Conservation (phyloP, 805 yeast genomes). For the Wickerhamomyces silvicola region DNA sequence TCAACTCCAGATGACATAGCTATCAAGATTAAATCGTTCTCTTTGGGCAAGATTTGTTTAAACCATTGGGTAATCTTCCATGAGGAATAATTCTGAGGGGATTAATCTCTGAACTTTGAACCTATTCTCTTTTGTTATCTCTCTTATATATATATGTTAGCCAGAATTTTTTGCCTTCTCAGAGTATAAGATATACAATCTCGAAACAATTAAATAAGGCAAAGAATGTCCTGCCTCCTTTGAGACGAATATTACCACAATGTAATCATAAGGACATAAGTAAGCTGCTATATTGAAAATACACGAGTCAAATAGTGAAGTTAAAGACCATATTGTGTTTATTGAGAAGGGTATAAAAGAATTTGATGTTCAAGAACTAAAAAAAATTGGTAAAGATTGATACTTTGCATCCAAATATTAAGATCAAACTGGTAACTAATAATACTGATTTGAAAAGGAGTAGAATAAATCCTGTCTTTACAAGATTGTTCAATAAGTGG, state of each 20-base stretch:
- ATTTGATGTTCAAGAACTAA: slow-evolving; percentile 12
- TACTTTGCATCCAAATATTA: slow-evolving; percentile 1
- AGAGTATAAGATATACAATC: no score
- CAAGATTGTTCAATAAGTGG: slow-evolving; percentile 17
- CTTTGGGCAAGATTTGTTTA: slow-evolving; percentile 38
- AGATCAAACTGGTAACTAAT: slow-evolving; percentile 13
- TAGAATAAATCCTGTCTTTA: slow-evolving; percentile 8
- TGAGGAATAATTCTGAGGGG: background rate
- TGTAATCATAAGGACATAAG: background rate
- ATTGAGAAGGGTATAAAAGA: slow-evolving; percentile 11
- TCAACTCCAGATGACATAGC: slow-evolving; percentile 99
- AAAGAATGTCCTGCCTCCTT: no score
- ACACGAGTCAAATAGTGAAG: background rate
- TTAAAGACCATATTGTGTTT: slow-evolving; percentile 8
- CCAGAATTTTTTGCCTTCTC: no score
- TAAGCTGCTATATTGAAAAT: slow-evolving; percentile 1
- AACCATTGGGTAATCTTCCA: slow-evolving; percentile 13
- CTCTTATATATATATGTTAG: no score
- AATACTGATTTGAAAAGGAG: slow-evolving; percentile 4
- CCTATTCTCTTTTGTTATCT: no score
- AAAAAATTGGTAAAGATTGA: slow-evolving; percentile 10
- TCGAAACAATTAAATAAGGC: no score
- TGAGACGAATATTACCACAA: background rate
- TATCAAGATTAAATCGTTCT: slow-evolving; percentile 58
- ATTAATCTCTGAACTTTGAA: background rate